Evolutionary conservation across 768 basidiomycete species (phyloP).

Genomic region (Mycena belliarum): DNA sequence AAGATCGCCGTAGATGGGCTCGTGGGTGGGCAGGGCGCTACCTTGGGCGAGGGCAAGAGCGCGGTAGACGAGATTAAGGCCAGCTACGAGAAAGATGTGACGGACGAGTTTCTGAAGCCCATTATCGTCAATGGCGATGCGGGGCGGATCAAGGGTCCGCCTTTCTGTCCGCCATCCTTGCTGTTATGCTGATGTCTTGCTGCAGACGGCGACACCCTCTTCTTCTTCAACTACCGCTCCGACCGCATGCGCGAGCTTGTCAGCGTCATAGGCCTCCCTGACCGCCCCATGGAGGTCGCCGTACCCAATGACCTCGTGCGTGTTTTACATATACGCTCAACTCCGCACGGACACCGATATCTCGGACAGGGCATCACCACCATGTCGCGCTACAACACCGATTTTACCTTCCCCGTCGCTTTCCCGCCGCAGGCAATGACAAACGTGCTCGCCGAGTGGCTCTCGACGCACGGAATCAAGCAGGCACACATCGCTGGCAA

Average conservation of each 20-base stretch:
- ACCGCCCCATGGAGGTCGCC: slow-evolving; percentile 82
- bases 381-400: slow-evolving; percentile 91
- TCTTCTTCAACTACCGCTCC: slow-evolving; percentile 97
- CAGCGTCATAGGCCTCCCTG: slow-evolving; percentile 76
- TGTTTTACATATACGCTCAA: no score
- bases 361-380: slow-evolving; percentile 58
- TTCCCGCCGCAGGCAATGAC: slow-evolving; percentile 95
- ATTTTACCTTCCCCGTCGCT: slow-evolving; percentile 86
- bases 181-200: background rate
- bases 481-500: slow-evolving; percentile 87
- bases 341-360: background rate
- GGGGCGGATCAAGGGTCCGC: slow-evolving; percentile 77
- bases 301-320: slow-evolving; percentile 39
- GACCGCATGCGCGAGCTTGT: slow-evolving; percentile 93
- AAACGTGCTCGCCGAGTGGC: slow-evolving; percentile 93
- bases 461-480: slow-evolving; percentile 73
- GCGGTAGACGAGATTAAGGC: slow-evolving; percentile 66
- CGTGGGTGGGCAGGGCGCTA: slow-evolving; percentile 57
- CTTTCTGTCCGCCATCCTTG: background rate
- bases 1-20: slow-evolving; percentile 89
- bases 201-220: slow-evolving; percentile 82
- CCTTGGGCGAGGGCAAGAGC: slow-evolving; percentile 53
- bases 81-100: slow-evolving; percentile 84
- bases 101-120: slow-evolving; percentile 95
- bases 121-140: slow-evolving; percentile 83